Percentiles rank a stretch among this genome's conserved stretches.
These are phyloP conservation scores for Aspergillus sclerotiicarbonarius DNA, from an alignment of 495 filamentous ascomycete genomes.

Conservation along the genomic window DNA sequence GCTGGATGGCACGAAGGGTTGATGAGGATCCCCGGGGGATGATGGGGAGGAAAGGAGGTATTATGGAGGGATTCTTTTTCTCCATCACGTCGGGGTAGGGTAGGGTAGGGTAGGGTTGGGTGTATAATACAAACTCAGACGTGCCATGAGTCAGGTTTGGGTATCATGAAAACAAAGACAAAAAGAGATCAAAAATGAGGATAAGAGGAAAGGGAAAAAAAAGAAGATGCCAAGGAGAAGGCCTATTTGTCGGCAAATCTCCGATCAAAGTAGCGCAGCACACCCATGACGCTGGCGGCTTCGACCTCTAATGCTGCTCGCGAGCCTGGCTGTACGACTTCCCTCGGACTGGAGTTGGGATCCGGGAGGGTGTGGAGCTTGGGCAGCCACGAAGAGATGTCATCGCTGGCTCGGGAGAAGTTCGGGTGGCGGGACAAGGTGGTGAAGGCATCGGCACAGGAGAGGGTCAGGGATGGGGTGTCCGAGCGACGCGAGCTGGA, in stretches of 20 bases:
- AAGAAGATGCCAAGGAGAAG: conserved; percentile 6
- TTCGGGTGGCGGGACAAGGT: conserved; percentile 77
- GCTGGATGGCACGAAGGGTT: not conserved
- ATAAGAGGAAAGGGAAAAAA: conserved; percentile 18
- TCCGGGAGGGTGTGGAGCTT: conserved; percentile 62
- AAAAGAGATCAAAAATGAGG: conserved; percentile 22
- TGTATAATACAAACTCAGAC: conserved; percentile 35
- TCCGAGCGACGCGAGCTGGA: conserved; percentile 16
- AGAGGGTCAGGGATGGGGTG: conserved; percentile 42
- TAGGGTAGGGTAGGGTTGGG: not conserved
- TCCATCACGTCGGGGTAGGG: not conserved
- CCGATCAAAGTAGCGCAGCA: conserved; percentile 78
- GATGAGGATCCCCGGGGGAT: not conserved
- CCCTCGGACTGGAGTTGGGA: conserved; percentile 27
- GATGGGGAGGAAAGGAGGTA: not conserved
- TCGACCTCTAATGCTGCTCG: conserved; percentile 75
- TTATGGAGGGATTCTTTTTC: not conserved
- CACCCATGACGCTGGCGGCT: conserved; percentile 82
- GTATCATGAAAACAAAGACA: conserved; percentile 35
- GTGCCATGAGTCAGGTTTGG: conserved; percentile 36
- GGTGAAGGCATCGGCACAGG: conserved; percentile 79
- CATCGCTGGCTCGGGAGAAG: conserved; percentile 72
- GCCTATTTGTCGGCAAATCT: conserved; percentile 57
- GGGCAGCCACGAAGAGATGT: conserved; percentile 72
- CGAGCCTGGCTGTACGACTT: conserved; percentile 29